phyloP scores from a whole-genome alignment of 1,284 basidiomycete species.

The Malassezia japonica region DNA sequence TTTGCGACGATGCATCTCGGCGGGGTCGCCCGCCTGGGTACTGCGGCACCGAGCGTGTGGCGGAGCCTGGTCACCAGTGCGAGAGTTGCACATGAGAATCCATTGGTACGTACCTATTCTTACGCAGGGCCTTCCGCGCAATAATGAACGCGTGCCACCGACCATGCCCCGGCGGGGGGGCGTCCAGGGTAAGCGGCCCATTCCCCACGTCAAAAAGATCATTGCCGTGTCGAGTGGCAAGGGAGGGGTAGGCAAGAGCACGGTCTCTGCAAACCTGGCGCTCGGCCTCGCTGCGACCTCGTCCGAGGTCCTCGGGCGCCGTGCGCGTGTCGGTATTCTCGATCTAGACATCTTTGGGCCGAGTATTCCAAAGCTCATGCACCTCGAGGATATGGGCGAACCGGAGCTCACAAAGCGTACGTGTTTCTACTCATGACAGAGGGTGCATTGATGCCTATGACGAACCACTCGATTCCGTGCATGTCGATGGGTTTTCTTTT shows the following conservation, averaged over 20 bases:
- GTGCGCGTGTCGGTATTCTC: constrained; percentile 65
- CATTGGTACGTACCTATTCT: constrained; percentile 19
- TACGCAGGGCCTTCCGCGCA: constrained; percentile 29
- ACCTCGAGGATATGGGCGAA: constrained; percentile 68
- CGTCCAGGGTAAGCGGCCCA: constrained; percentile 51
- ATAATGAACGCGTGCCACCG: constrained; percentile 33
- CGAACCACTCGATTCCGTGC: constrained; percentile 79
- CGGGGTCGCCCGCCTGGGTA: too few relatives aligned
- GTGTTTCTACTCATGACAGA: constrained; percentile 24
- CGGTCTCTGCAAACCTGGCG: constrained; percentile 75
- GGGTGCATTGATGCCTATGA: constrained; percentile 66
- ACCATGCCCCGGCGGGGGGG: constrained; percentile 45
- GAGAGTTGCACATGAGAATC: constrained; percentile 27
- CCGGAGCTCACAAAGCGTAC: constrained; percentile 59
- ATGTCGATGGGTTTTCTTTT: constrained; percentile 89
- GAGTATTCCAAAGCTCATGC: constrained; percentile 89
- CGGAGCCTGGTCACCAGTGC: not conserved
- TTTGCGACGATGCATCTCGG: too few relatives aligned
- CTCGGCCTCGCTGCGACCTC: constrained; percentile 54
- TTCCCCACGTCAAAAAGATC: constrained; percentile 56
- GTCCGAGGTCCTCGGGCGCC: not conserved
- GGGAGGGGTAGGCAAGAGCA: constrained; percentile 94
- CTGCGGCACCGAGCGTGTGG: too few relatives aligned
- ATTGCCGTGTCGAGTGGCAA: constrained; percentile 87
- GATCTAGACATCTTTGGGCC: constrained; percentile 96